These are phyloP conservation scores for Lithocarpus polystachyus DNA, from an alignment of 306 rosid genomes.

Conservation along the genomic window DNA sequence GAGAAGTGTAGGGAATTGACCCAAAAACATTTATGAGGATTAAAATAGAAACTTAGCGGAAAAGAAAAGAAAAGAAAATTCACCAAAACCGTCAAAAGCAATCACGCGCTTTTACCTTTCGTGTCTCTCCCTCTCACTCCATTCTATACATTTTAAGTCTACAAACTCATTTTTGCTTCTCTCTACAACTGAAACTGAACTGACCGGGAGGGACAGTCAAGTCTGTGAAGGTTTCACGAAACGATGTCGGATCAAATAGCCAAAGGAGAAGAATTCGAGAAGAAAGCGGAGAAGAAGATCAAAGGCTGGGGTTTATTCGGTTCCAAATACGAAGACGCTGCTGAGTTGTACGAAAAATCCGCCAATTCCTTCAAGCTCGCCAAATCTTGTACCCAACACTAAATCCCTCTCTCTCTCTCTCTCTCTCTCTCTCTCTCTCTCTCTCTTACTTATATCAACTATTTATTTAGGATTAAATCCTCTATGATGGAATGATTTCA, in stretches of 20 bases:
- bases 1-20: no score
- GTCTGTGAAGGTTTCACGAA: background rate
- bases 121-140: background rate
- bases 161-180: background rate
- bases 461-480: no score
- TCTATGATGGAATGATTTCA: no score
- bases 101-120: background rate
- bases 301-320: constrained; percentile 34
- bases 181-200: background rate
- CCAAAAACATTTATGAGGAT: no score
- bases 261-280: constrained; percentile 37
- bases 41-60: no score
- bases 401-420: background rate
- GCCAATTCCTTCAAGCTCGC: constrained; percentile 54
- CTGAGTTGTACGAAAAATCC: constrained; percentile 38
- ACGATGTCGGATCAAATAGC: constrained; percentile 34
- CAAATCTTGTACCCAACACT: constrained; percentile 38
- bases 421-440: background rate
- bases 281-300: constrained; percentile 45
- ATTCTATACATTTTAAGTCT: background rate
- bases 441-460: background rate
- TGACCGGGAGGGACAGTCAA: background rate
- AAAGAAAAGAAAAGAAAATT: background rate
- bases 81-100: background rate
- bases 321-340: constrained; percentile 48